These are phyloP conservation scores for Rhododendron ferrugineum DNA, from an alignment of 148 eudicot species.

Conservation along the genomic window DNA sequence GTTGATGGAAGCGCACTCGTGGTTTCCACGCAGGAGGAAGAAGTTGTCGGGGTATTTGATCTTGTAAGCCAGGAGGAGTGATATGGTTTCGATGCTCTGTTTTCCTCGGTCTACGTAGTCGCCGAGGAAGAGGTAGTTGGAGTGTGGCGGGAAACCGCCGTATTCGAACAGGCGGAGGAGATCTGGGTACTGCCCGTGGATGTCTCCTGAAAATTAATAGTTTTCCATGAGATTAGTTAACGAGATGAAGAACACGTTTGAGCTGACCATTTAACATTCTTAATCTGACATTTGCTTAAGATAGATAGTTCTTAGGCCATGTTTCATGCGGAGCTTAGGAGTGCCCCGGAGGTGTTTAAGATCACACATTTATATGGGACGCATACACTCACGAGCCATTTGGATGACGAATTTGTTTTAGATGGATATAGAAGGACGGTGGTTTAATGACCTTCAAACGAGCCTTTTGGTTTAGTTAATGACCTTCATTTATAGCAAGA, in stretches of 20 bases:
- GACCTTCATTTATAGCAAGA: too few relatives aligned
- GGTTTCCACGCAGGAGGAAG: background rate
- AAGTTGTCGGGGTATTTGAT: background rate
- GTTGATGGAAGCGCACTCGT: constrained; percentile 6
- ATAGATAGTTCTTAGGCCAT: too few relatives aligned
- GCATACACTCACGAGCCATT: too few relatives aligned
- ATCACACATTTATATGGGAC: too few relatives aligned
- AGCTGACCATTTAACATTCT: background rate
- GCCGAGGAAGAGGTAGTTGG: background rate
- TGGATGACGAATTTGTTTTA: too few relatives aligned
- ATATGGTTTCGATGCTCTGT: background rate
- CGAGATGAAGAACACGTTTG: background rate
- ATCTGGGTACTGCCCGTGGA: background rate
- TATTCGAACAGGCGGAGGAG: background rate
- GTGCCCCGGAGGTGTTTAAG: too few relatives aligned
- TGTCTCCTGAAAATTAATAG: background rate
- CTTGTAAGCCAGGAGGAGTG: background rate
- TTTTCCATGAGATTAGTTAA: background rate
- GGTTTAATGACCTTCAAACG: too few relatives aligned
- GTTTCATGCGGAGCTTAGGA: too few relatives aligned
- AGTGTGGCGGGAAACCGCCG: background rate
- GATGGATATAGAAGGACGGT: too few relatives aligned
- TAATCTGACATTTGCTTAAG: too few relatives aligned
- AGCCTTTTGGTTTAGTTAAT: too few relatives aligned
- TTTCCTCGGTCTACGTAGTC: background rate